Evolutionary conservation across 108 stramenopile genomes (phyloP).

Genomic region (Seminavis robusta): DNA sequence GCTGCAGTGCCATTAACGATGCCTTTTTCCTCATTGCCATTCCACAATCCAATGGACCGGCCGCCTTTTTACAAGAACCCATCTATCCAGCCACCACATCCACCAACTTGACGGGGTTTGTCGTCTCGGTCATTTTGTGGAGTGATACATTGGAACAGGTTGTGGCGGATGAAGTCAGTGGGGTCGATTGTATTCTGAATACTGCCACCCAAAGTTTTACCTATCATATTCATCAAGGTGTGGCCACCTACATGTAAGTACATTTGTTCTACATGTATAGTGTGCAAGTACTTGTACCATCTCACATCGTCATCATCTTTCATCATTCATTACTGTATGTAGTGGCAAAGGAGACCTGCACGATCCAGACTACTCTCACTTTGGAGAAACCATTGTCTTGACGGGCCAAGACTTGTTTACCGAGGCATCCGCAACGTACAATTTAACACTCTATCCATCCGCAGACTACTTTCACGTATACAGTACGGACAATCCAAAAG

Average conservation of each 20-base stretch:
- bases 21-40: no score
- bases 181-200: constrained; percentile 26
- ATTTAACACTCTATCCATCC: constrained; percentile 14
- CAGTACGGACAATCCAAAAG: constrained; percentile 20
- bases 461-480: constrained; percentile 20
- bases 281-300: constrained; percentile 16
- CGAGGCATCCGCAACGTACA: neutral
- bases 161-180: constrained; percentile 19
- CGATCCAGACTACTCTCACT: constrained; percentile 9
- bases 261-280: constrained; percentile 13
- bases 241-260: constrained; percentile 9
- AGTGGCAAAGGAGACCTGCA: constrained; percentile 30
- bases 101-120: neutral
- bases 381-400: neutral
- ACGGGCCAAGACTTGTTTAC: constrained; percentile 2
- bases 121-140: neutral
- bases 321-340: no score
- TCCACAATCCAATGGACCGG: neutral
- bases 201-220: constrained; percentile 9
- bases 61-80: constrained; percentile 13
- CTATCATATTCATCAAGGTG: constrained; percentile 17
- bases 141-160: constrained; percentile 4
- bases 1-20: neutral
- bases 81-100: constrained; percentile 27
- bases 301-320: constrained; percentile 14